Evolutionary conservation across 192 early-diverging fungal genomes (phyloP), one percentile per base, ranked within the genome.

Genomic region (Coemansia sp.): DNA sequence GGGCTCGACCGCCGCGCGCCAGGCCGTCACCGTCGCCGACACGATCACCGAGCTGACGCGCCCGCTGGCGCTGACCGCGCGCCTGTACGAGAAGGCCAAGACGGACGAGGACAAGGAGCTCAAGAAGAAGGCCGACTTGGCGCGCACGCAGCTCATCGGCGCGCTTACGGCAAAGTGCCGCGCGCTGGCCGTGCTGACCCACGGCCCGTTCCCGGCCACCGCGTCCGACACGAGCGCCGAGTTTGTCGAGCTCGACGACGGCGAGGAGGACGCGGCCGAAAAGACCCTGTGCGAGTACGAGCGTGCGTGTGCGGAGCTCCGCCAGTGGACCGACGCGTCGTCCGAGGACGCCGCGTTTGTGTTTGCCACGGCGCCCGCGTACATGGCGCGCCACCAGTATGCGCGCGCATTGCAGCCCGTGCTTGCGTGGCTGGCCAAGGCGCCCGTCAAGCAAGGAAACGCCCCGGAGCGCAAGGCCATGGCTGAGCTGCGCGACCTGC

Each of bases 321-420:
- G 77, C 6, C 80, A 83, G 67, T 94, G 92, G 89, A 54, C 52
- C 2, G 56, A 45, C 67, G 19, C n/a, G n/a, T n/a, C n/a, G n/a
- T n/a, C 75, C 82, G 76, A 84, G 6, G 83, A 68, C 10, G 59
- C 73, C 25, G 82, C 83, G 45, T 70, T 82, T 31, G 53, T 89
- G 9, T 50, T 85, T 6, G 65, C 84, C 6, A 82, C 82, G 30
- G 56, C 92, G 58, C 88, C 71, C 21, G 49, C 84, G 53, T 85
- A 83, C 54, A 64, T 82, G 22, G 64, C 73, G 49, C 75, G 83
- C 27, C 80, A 83, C 0, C 75, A 84, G 23, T 58, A 79, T 42
- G 95, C 86, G 6, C 68, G 71, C 32, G 95, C 92, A 1, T 69
- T 95, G 58, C 88, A 90, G 67, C 83, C 82, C 0, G 63, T 91